Evolutionary conservation across 2,329 filamentous ascomycete genomes (phyloP), one percentile per base, ranked within the genome.

Genomic region (Phaeoacremonium minimum): DNA sequence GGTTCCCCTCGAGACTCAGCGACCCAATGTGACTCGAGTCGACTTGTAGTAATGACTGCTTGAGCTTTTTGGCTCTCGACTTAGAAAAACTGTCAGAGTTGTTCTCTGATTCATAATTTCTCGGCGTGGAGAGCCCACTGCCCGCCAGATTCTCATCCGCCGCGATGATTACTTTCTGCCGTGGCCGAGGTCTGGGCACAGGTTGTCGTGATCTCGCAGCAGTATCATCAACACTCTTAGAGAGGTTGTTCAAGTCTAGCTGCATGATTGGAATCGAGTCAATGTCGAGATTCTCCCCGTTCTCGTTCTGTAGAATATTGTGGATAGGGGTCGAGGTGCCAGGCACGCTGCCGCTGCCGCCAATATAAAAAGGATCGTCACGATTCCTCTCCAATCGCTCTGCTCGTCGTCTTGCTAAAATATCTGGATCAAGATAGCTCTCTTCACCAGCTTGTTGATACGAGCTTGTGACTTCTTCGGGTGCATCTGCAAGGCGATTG

Each of bases 191-290:
- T 22, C 52, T 48, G 6, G 49, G 32, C 15, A 52, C 41, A 6
- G 57, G 48, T 38, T 55, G 46, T 48, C 58, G 53, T 43, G 61
- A 48, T 43, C 60, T 46, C 41, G 54, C 40, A 12, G 52, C 39
- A 12, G 53, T 44, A 33, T 41, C 49, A 34, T 55, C 37, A 33
- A 56, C 36, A 32, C 47, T 40, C 34, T 49, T 49, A 28, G 58
- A 60, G 7, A 73, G 57, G 41, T 73, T 75, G 19, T 83, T 81
- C 7, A 96, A 73, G 43, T 94, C 83, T 32, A 98, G 73, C 55
- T 95, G 82, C 80, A 98, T 93, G 51, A 98, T 91, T 3, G 93
- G 93, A 50, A 98, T 98, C 3, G 87, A 79, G 60, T 98, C 93
- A 30, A 98, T 83, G 55, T 98, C 91, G 7, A 97, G 67, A 30